phyloP scores from a whole-genome alignment of 495 filamentous ascomycete species.

The Aspergillus avenaceus region DNA sequence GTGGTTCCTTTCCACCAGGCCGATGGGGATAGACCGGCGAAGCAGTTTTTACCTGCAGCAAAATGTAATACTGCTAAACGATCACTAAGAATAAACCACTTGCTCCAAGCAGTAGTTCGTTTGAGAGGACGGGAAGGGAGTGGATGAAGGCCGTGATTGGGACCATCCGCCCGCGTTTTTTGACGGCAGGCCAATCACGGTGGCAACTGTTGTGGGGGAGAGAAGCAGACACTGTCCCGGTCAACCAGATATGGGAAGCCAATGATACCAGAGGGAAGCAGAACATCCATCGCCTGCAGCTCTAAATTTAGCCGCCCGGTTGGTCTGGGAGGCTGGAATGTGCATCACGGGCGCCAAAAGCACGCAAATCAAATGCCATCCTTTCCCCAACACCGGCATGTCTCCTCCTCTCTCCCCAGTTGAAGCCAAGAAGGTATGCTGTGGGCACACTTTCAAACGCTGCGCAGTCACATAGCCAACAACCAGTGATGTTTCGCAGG shows the following conservation, averaged over 20 bases:
- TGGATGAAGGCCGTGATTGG: constrained; percentile 15
- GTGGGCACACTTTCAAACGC: too few species aligned
- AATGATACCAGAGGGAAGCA: constrained; percentile 11
- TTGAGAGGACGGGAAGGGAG: constrained; percentile 14
- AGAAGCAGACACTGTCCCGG: constrained; percentile 9
- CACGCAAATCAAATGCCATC: constrained; percentile 31
- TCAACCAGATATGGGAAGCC: constrained; percentile 13
- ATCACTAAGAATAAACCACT: constrained; percentile 14
- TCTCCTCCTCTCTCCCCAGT: not conserved
- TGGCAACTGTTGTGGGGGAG: constrained; percentile 1
- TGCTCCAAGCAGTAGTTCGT: constrained; percentile 14
- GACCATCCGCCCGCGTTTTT: constrained; percentile 18
- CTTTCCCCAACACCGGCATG: constrained; percentile 15
- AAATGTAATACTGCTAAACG: not conserved
- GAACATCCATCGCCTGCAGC: constrained; percentile 21
- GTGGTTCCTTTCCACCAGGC: not conserved
- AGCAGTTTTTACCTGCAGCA: too few species aligned
- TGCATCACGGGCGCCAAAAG: constrained; percentile 36
- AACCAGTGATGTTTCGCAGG: constrained; percentile 9
- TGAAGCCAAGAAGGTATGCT: not conserved
- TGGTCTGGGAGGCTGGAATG: constrained; percentile 21
- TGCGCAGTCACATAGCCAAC: not conserved
- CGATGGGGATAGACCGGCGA: not conserved
- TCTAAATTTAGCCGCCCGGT: constrained; percentile 45
- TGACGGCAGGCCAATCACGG: constrained; percentile 13